Conservation (phyloP, 2,329 filamentous ascomycete species). For the Fusarium fujikuroi region DNA sequence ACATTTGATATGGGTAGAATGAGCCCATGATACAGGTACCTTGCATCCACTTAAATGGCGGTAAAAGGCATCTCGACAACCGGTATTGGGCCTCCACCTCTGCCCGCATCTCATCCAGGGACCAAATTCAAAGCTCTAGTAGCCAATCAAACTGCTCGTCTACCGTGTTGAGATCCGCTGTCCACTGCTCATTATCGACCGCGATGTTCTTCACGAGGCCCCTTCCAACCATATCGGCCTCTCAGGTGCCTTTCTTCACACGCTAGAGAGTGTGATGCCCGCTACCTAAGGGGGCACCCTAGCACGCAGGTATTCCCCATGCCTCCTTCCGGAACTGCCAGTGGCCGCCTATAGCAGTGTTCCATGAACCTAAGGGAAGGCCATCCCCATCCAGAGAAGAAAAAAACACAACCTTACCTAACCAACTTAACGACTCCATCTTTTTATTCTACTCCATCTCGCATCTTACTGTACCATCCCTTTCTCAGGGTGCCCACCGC, state of each 20-base stretch:
- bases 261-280: constrained; percentile 16
- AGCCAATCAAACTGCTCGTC: constrained; percentile 22
- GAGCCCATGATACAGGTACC: constrained; percentile 17
- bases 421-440: constrained; percentile 43
- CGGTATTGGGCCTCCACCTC: constrained; percentile 25
- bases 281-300: constrained; percentile 9
- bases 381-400: constrained; percentile 33
- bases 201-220: constrained; percentile 16
- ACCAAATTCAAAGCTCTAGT: constrained; percentile 21
- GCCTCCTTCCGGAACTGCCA: constrained; percentile 32
- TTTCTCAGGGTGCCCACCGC: constrained; percentile 32
- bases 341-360: constrained; percentile 28
- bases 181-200: constrained; percentile 9
- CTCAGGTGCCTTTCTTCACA: constrained; percentile 26
- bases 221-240: constrained; percentile 29
- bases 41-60: constrained; percentile 28
- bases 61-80: constrained; percentile 23
- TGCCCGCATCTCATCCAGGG: constrained; percentile 29
- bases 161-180: constrained; percentile 9
- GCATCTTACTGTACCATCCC: constrained; percentile 38
- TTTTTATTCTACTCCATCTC: constrained; percentile 39
- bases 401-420: constrained; percentile 29
- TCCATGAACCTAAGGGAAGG: constrained; percentile 11
- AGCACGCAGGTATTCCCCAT: constrained; percentile 17
- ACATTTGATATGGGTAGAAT: constrained; percentile 15